Percentiles rank a stretch among this genome's conserved stretches.
phyloP scores from a whole-genome alignment of 2,329 filamentous ascomycete species.

The Paraphaeosphaeria minitans region DNA sequence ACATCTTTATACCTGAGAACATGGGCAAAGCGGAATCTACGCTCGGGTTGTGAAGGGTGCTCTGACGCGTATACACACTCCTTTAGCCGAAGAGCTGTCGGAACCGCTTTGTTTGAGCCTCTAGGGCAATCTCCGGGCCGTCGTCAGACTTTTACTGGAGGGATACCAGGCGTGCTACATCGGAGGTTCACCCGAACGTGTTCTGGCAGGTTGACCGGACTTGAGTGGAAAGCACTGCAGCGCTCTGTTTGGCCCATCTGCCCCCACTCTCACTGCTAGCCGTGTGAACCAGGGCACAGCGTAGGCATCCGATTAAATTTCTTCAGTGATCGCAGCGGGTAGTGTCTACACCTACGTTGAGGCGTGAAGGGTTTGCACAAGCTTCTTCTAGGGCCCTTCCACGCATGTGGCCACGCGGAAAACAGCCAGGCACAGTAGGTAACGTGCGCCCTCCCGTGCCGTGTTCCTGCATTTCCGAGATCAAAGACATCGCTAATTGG shows the following conservation, averaged over 20 bases:
- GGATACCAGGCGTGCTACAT: not conserved
- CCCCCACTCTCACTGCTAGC: not conserved
- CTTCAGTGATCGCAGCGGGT: not conserved
- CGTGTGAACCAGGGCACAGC: not conserved
- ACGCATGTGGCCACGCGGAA: not conserved
- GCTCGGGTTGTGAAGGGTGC: not conserved
- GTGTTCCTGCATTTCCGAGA: slow-evolving; percentile 3
- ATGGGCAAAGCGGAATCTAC: not conserved
- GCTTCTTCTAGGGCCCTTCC: not conserved
- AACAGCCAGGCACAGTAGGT: not conserved
- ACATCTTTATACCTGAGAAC: slow-evolving; percentile 11
- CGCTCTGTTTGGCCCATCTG: not conserved
- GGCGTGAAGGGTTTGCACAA: slow-evolving; percentile 1
- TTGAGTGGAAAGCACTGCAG: not conserved
- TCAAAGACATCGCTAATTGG: not conserved
- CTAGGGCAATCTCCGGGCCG: slow-evolving; percentile 7
- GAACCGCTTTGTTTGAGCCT: slow-evolving; percentile 3
- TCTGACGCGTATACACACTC: not conserved
- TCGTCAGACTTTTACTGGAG: slow-evolving; percentile 5
- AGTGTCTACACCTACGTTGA: not conserved
- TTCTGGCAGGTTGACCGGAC: slow-evolving; percentile 1
- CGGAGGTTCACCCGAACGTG: not conserved
- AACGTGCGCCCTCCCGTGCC: not conserved
- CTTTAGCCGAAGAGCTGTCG: not conserved
- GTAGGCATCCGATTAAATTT: not conserved